Percentiles rank a stretch among this genome's conserved stretches.
These are phyloP conservation scores for Bruguiera parviflora DNA, from an alignment of 345 rosid genomes.

Conservation along the genomic window DNA sequence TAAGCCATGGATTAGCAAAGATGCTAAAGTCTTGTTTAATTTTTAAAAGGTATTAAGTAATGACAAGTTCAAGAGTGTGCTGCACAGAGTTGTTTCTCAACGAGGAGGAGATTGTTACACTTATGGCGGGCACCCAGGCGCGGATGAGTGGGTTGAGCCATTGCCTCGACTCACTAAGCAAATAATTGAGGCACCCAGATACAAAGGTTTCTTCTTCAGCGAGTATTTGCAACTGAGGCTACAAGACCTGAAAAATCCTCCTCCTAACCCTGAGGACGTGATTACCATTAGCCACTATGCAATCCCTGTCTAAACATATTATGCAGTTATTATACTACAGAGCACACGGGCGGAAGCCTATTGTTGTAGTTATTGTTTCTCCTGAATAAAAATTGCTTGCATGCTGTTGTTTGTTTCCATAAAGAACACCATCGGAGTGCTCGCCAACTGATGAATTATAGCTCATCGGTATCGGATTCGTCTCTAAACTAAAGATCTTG, in stretches of 20 bases:
- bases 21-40: not conserved
- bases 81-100: constrained; percentile 46
- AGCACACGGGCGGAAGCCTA: no score
- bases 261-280: not conserved
- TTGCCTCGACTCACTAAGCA: constrained; percentile 33
- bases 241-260: not conserved
- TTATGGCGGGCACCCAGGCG: constrained; percentile 36
- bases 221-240: not conserved
- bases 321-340: no score
- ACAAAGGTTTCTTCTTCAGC: not conserved
- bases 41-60: constrained; percentile 44
- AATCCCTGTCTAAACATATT: not conserved
- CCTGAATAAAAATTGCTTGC: no score
- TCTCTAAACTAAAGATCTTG: no score
- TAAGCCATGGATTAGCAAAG: no score
- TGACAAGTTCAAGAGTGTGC: constrained; percentile 50
- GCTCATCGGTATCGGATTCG: no score
- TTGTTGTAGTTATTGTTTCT: no score
- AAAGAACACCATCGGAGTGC: no score
- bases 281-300: not conserved
- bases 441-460: no score
- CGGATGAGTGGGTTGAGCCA: constrained; percentile 51
- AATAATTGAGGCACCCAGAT: not conserved
- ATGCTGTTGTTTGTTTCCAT: no score
- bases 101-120: constrained; percentile 36